Evolutionary conservation across 495 filamentous ascomycete species (phyloP), one percentile per base, ranked within the genome.

Genomic region (Tuber brumale): DNA sequence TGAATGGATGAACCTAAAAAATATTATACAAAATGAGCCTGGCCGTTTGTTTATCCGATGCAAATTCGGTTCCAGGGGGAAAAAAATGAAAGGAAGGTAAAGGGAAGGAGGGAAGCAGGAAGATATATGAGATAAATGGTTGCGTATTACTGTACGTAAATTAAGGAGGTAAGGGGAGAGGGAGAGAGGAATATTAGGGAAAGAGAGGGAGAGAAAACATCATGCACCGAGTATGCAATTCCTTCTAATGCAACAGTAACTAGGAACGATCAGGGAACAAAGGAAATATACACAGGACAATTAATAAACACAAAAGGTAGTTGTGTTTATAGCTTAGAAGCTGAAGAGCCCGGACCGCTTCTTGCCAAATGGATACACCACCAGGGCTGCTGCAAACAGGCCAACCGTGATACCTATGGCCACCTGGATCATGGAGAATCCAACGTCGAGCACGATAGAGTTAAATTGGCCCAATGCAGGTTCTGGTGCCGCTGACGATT

Each of bases 321-420:
- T 66, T 35, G 31, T 16, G 27, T 35, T 14, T 66, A 39, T 39
- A 71, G 42, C 42, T 88, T 84, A 97, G 83, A 97, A 96, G 81
- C 91, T 94, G 81, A 97, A 97, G 72, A 97, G 85, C 12, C 94
- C 94, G 83, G 92, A 94, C 76, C 94, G 89, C 83, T 91, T 91
- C 86, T 97, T 97, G 18, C 94, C 94, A 76, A 97, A 86, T 1
- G 95, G 94, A 87, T 98, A 98, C 6, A 97, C 90, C 39, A 97
- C 86, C 77, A 97, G 82, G 5, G 93, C 93, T 72, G 93, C 93
- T 71, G 97, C 85, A 81, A 97, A 97, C 45, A 98, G 84, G 12
- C 95, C 95, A 3, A 97, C 93, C 3, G 94, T 95, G 77, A 97
- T 96, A 39, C 93, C 95, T 82, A 97, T 94, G 8, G 95, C 94